Evolutionary conservation across 768 basidiomycete species (phyloP), one percentile per base, ranked within the genome.

Genomic region (Cystobasidiopsis lactophilus): DNA sequence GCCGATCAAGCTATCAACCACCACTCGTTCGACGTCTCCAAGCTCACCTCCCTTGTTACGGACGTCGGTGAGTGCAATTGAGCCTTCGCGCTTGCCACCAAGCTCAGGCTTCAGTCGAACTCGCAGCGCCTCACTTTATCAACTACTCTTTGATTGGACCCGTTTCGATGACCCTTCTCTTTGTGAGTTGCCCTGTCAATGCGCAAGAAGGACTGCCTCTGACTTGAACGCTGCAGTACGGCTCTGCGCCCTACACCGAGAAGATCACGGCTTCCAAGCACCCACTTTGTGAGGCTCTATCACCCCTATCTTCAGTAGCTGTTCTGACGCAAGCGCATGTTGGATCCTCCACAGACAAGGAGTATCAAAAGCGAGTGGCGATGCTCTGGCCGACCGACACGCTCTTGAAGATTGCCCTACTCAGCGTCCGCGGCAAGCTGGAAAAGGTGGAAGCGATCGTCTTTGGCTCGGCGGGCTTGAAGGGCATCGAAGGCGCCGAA

Each of bases 361-460:
- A 52, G 9, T 56, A 56, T 27, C 52, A 56, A 39, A 50, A 41
- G 5, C 23, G 55, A 45, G 55, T 56, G 29, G 55, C 44, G n/a
- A 56, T 56, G 55, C 50, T 56, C 44, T 53, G 39, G 52, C 54
- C 50, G 5, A 18, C 26, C 39, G 37, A 29, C n/a, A 55, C 54
- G 10, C 33, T 51, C 4, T 18, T 50, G 2, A 55, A 55, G 44
- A 41, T 53, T 21, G 39, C 48, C 21, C 52, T 50, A 50, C 31
- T 55, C 13, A 35, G 21, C 35, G 37, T 55, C 14, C 52, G 51
- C 2, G 54, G 52, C 24, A 14, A 53, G 19, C 35, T 53, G 14
- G 16, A 35, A 16, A 35, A 16, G 33, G 33, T 35, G 9, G 16
- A 35, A 7, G 33, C 9, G 7, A 7, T 7, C 9, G 33, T 35